Percentiles rank a stretch among this genome's conserved stretches.
phyloP scores from a whole-genome alignment of 116 monocot genomes.

The Phalaenopsis hybrid region DNA sequence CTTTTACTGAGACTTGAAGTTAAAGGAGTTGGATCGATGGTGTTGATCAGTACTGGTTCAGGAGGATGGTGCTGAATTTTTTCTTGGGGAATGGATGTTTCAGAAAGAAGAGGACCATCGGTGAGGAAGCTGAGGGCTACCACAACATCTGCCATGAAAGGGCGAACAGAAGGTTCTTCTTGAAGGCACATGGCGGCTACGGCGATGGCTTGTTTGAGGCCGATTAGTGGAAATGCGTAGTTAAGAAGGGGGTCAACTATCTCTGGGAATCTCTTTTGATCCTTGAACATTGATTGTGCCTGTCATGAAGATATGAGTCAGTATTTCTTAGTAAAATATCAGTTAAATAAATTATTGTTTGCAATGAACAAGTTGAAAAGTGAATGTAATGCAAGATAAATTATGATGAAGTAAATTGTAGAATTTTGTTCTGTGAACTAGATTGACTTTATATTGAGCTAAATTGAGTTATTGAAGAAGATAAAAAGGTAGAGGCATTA shows the following conservation, averaged over 20 bases:
- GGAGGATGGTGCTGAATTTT: conserved; percentile 3
- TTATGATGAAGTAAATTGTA: too few relatives aligned
- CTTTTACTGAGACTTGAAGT: neutral
- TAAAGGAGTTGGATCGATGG: too few relatives aligned
- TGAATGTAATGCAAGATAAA: too few relatives aligned
- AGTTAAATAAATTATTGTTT: neutral
- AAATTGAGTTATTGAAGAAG: too few relatives aligned
- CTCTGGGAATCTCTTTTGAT: conserved; percentile 19
- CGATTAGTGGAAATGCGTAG: conserved; percentile 10
- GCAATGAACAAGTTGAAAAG: too few relatives aligned
- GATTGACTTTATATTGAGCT: too few relatives aligned
- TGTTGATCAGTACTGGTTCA: neutral
- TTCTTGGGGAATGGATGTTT: neutral
- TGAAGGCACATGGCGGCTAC: conserved; percentile 26
- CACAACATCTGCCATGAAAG: conserved; percentile 18
- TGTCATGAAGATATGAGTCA: neutral
- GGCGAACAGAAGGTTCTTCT: conserved; percentile 19
- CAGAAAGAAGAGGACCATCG: neutral
- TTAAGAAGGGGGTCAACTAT: conserved; percentile 16
- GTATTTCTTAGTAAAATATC: neutral
- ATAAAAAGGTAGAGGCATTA: too few relatives aligned
- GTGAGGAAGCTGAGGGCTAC: conserved; percentile 12
- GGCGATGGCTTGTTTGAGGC: conserved; percentile 17
- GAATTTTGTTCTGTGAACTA: too few relatives aligned
- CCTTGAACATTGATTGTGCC: conserved; percentile 21